Base-by-base conservation (phyloP, 1,284 basidiomycete species). In the Peniophora sp. region DNA sequence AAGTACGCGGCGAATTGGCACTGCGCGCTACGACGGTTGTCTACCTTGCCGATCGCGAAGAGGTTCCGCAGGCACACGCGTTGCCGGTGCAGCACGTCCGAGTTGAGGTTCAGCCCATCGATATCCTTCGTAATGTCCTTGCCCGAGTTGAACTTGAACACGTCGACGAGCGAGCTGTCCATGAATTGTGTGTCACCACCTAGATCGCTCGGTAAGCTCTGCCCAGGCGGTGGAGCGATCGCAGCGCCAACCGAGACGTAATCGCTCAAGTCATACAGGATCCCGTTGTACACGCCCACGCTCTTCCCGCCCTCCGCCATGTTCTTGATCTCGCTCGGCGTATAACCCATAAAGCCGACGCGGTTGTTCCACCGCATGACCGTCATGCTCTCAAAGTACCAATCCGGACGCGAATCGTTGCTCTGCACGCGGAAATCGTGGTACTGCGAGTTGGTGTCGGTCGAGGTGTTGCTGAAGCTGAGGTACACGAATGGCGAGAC, bases 361-460 rank as follows among this genome's bases (percentile, higher is more conserved):
- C 94, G 86, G 60, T 83, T 86, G 53, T 83, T 88, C 74, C 87
- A 95, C 3, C 94, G 88, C 83, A 99, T 85, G 60, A 79, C 70
- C 5, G 87, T 84, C 92, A 95, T 95, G 57, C 75, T 79, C 71
- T 99, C 90, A 58, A 89, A 93, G 69, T 99, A 99, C 97, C 96
- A 99, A 66, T 99, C 96, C 0, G 94, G 93, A 20, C 95, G 83
- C 0, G 87, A 86, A 63, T 99, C 95, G 54, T 86, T 88, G 24
- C 86, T 89, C 61, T 74, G 84, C 0, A 81, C 83, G 39, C 94
- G 87, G 81, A 99, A 99, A 66, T 98, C 95, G 67, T 99, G 96
- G 66, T 99, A 99, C 58, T 83, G 74, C n/a, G 89, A 71, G 61
- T 92, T 91, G 6, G 69, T 61, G 61, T 94, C 88, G 20, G 90